Evolutionary conservation across 2,329 filamentous ascomycete species (phyloP).

Genomic region (Colletotrichum sp.): DNA sequence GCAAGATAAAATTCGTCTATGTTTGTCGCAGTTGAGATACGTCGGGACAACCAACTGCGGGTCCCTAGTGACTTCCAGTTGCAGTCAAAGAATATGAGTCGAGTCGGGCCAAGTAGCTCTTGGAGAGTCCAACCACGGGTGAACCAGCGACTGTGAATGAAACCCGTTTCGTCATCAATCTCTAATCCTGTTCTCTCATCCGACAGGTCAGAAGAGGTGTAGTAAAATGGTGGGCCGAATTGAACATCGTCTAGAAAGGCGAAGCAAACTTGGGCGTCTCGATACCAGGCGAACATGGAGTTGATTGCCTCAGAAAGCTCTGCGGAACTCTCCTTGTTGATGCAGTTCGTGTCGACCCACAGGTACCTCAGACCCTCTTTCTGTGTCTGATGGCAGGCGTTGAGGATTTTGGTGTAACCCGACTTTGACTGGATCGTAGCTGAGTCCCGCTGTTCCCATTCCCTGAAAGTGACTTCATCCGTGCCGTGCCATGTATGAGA

Average conservation of each 20-base stretch:
- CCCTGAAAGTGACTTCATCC: not conserved
- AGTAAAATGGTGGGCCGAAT: not conserved
- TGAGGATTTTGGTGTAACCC: not conserved
- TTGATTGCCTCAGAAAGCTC: not conserved
- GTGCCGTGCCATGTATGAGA: not conserved
- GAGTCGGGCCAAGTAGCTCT: not conserved
- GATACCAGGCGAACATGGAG: not conserved
- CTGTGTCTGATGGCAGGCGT: not conserved
- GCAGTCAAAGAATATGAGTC: not conserved
- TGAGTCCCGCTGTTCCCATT: not conserved
- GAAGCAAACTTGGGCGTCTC: not conserved
- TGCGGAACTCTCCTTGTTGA: not conserved
- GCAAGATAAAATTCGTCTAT: not conserved
- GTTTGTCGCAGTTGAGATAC: not conserved
- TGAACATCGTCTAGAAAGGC: not conserved
- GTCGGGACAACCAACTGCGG: not conserved
- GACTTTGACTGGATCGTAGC: not conserved
- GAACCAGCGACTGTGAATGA: not conserved
- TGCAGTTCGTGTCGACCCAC: not conserved
- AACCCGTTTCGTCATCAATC: not conserved
- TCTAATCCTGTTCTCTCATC: not conserved
- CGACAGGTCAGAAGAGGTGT: not conserved
- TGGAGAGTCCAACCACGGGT: not conserved
- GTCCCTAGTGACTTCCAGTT: not conserved
- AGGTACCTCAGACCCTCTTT: not conserved